Base-by-base conservation (phyloP, 352 stramenopile genomes). In the Globisporangium radiosum region DNA sequence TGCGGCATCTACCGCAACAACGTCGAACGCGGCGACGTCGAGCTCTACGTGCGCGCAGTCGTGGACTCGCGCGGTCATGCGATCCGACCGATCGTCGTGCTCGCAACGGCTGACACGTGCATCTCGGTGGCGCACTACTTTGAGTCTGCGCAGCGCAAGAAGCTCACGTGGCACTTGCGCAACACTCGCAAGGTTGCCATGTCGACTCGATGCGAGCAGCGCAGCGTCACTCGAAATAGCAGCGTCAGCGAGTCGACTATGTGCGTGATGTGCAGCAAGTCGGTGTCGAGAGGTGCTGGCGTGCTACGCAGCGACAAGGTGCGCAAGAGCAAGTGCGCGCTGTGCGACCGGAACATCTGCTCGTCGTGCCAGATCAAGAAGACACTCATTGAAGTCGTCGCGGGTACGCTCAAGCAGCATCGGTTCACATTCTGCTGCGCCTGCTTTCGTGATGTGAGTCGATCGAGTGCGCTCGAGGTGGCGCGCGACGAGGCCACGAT, bases 201-300 rank as follows among this genome's bases (percentile, higher is more conserved):
- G 17, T 19, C 17, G 17, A 19, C 17, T 19, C 17, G 17, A 19
- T 19, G 17, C 17, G 17, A 44, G 40, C 40, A 44, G 10, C 7
- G 10, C 40, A 78, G 92, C n/a, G 95, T 97, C 55, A 66, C 87
- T 8, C 8, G 39, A 14, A 14, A 39, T 37, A 48, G 43, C 42
- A 43, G 44, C 5, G 10, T 42, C n/a, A 13, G 33, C 7, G 11
- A n/a, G 4, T 17, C 5, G 3, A 47, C 54, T 4, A 6, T 37
- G 47, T 61, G 56, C 19, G 48, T 10, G 33, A 43, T 50, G 2
- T 61, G 56, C 47, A 38, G 11, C 45, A 61, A 61, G 40, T 14
- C 56, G 11, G 25, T 47, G 47, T 61, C 47, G 45, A 19, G 7
- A 19, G 47, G 37, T 7, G 39, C 11, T 42, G 7, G 38, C 11